Conservation (phyloP, 2,329 filamentous ascomycete species). For the Monilinia fructigena region DNA sequence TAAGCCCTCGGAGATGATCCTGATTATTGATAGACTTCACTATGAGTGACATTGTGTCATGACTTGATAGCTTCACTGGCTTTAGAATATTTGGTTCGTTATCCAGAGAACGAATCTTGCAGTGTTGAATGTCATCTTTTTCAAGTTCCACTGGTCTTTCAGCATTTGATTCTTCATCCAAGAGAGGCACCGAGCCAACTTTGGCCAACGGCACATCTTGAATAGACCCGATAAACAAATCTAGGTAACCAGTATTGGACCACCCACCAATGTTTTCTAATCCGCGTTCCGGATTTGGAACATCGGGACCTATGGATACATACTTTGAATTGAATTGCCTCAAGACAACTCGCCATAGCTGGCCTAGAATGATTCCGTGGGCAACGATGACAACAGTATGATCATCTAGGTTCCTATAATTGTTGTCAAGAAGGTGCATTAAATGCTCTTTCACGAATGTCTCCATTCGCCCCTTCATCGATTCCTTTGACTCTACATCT, state of each 20-base stretch:
- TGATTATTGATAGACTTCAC: conserved; percentile 66
- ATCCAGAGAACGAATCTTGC: background rate
- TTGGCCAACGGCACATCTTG: background rate
- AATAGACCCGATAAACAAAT: conserved; percentile 34
- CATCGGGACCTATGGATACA: conserved; percentile 44
- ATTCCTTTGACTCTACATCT: conserved; percentile 65
- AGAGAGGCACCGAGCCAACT: conserved; percentile 11
- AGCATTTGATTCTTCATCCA: background rate
- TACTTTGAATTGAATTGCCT: conserved; percentile 47
- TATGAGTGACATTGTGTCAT: conserved; percentile 44
- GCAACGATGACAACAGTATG: conserved; percentile 66
- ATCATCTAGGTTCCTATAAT: conserved; percentile 37
- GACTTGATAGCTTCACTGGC: background rate
- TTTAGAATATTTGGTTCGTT: background rate
- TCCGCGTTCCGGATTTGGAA: conserved; percentile 41
- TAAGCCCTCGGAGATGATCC: conserved; percentile 70
- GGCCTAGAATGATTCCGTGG: conserved; percentile 77
- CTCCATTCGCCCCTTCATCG: conserved; percentile 63
- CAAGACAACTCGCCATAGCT: conserved; percentile 64
- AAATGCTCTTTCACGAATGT: conserved; percentile 66
- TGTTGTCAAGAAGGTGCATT: conserved; percentile 48
- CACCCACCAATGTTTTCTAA: conserved; percentile 56
- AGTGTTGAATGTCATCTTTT: background rate
- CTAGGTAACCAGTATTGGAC: conserved; percentile 63
- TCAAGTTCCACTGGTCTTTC: too few species aligned